Conservation (phyloP, 108 stramenopile species). For the Mediolabrus comicus region DNA sequence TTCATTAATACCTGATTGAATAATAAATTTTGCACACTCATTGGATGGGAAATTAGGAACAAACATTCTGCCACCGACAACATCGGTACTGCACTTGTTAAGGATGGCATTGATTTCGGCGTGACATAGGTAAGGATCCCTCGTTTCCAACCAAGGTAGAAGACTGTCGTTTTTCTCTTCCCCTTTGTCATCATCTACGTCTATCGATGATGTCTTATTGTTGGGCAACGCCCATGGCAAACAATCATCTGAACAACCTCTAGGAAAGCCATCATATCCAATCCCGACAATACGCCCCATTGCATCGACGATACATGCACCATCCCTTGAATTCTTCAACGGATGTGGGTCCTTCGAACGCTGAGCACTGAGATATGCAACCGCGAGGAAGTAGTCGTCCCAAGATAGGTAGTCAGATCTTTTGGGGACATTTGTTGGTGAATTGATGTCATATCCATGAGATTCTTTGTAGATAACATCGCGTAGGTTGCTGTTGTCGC, state of each 20-base stretch:
- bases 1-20: constrained; percentile 91
- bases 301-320: constrained; percentile 76
- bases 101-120: constrained; percentile 85
- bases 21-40: constrained; percentile 96
- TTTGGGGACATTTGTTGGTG: constrained; percentile 25
- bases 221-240: constrained; percentile 76
- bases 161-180: background rate
- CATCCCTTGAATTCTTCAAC: constrained; percentile 53
- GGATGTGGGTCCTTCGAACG: constrained; percentile 93
- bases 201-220: constrained; percentile 2
- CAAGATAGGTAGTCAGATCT: constrained; percentile 76
- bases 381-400: constrained; percentile 97
- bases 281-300: constrained; percentile 92
- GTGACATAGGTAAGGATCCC: constrained; percentile 91
- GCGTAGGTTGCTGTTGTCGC: constrained; percentile 3
- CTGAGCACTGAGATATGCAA: constrained; percentile 85
- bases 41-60: constrained; percentile 92
- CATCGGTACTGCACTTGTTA: constrained; percentile 77
- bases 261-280: constrained; percentile 97
- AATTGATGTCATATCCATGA: constrained; percentile 37
- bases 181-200: background rate
- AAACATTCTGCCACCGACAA: constrained; percentile 73
- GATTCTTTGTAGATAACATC: constrained; percentile 21
- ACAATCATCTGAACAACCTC: constrained; percentile 85
- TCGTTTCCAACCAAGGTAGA: constrained; percentile 74